These are phyloP conservation scores for Flaveria trinervia DNA, from an alignment of 129 eudicot genomes.

Conservation along the genomic window DNA sequence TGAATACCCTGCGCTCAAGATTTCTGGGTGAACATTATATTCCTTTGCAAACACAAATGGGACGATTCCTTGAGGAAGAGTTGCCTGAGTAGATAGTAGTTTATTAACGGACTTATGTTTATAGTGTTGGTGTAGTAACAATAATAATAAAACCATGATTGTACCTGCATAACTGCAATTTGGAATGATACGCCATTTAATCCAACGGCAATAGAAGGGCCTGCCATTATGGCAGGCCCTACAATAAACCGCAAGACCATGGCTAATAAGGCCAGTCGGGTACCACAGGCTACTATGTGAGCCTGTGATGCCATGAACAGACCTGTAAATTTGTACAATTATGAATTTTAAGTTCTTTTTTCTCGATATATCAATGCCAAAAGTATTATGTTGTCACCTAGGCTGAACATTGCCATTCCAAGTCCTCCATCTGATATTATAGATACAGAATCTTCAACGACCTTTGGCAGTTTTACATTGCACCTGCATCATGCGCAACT, in stretches of 20 bases:
- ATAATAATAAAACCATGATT: not conserved
- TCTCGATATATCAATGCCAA: not conserved
- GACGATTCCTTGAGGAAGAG: conserved; percentile 93
- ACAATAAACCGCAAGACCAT: conserved; percentile 61
- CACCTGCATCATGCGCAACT: conserved; percentile 50
- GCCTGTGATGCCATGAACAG: conserved; percentile 86
- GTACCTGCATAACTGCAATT: conserved; percentile 74
- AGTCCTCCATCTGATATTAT: conserved; percentile 83
- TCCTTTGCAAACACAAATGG: conserved; percentile 87
- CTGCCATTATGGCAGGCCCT: conserved; percentile 72
- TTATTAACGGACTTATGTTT: not conserved
- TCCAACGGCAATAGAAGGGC: conserved; percentile 57
- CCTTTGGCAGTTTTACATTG: conserved; percentile 60
- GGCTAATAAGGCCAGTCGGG: conserved; percentile 50
- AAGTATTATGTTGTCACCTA: conserved; percentile 45
- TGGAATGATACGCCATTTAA: conserved; percentile 51
- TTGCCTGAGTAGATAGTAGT: conserved; percentile 53
- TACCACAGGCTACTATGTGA: conserved; percentile 60
- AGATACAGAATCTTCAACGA: conserved; percentile 59
- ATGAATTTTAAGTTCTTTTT: not conserved
- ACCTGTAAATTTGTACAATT: conserved; percentile 42
- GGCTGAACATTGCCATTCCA: conserved; percentile 97
- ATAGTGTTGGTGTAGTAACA: not conserved
- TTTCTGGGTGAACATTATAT: conserved; percentile 67
- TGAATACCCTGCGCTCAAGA: conserved; percentile 76